Conservation (phyloP, 257 asterid species). For the Solanum raphanifolium region DNA sequence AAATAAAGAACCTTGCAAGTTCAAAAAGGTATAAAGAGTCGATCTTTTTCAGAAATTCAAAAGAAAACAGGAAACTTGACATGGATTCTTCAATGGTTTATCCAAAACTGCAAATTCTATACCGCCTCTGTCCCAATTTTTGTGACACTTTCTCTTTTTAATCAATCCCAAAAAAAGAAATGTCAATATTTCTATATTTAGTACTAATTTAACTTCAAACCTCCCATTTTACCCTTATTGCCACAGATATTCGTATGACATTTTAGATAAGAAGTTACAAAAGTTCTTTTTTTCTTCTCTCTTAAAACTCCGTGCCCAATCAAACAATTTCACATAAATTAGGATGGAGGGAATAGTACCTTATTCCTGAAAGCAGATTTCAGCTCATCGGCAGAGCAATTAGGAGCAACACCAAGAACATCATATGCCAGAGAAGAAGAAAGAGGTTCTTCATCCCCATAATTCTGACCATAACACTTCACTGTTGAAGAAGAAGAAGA, state of each 20-base stretch:
- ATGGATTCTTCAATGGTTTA: background rate
- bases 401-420: constrained; percentile 60
- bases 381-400: constrained; percentile 50
- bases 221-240: background rate
- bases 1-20: background rate
- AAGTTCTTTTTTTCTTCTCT: background rate
- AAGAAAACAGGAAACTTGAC: background rate
- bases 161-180: background rate
- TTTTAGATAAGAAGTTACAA: background rate
- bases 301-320: background rate
- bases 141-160: background rate
- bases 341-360: constrained; percentile 13
- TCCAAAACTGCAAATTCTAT: background rate
- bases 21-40: background rate
- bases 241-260: background rate
- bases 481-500: constrained; percentile 15
- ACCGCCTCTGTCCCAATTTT: background rate
- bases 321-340: background rate
- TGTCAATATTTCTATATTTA: background rate
- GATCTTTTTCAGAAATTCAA: background rate
- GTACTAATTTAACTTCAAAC: background rate
- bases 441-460: constrained; percentile 19
- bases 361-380: constrained; percentile 84
- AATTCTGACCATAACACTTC: constrained; percentile 19
- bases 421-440: constrained; percentile 44